Conservation (phyloP, 768 basidiomycete species). For the Lentinula aciculospora region DNA sequence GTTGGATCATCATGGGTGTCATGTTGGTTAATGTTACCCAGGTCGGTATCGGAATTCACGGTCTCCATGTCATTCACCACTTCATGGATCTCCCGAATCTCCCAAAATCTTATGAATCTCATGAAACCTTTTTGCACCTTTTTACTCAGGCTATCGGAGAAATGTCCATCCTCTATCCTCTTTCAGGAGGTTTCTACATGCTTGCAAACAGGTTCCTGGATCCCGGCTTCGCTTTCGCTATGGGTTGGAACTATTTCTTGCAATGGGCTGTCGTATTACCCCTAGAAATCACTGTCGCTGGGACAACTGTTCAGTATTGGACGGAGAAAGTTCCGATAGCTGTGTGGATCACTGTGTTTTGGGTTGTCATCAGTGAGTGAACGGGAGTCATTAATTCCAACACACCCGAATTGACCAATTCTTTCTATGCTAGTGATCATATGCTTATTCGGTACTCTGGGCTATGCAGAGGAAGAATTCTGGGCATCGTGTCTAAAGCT, state of each 20-base stretch:
- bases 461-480: conserved; percentile 44
- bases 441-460: conserved; percentile 37
- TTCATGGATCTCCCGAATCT: background rate
- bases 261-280: conserved; percentile 42
- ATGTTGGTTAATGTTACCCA: conserved; percentile 47
- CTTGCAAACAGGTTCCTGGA: conserved; percentile 40
- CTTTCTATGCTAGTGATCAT: conserved; percentile 24
- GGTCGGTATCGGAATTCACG: conserved; percentile 15
- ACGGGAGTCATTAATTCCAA: background rate
- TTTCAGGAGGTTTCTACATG: conserved; percentile 45
- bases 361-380: conserved; percentile 29
- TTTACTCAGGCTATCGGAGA: conserved; percentile 37
- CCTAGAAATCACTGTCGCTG: conserved; percentile 40
- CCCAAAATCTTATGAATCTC: too few species aligned
- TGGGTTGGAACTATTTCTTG: conserved; percentile 46
- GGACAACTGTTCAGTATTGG: conserved; percentile 40
- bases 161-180: conserved; percentile 44
- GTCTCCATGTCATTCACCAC: background rate
- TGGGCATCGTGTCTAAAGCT: conserved; percentile 48
- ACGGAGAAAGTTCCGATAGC: conserved; percentile 31
- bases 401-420: background rate
- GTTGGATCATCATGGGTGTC: conserved; percentile 38
- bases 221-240: conserved; percentile 41
- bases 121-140: too few species aligned
- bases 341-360: conserved; percentile 42